A percentile compares a stretch with the other conserved stretches of the same genome.
These are phyloP conservation scores for Rhododendron vialii DNA, from an alignment of 148 eudicot genomes.

Conservation along the genomic window DNA sequence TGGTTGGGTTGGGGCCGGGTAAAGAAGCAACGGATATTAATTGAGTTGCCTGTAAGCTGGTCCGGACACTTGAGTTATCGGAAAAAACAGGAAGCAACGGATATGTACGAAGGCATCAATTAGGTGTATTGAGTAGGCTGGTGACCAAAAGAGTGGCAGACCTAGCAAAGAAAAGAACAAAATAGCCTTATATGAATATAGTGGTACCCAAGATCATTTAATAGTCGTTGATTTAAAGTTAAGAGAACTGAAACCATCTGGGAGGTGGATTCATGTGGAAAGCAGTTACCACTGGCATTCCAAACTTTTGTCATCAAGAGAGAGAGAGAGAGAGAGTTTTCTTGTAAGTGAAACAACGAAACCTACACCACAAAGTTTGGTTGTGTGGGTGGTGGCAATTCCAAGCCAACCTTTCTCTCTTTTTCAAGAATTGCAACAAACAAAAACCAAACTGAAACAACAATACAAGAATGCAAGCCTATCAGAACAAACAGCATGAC, in stretches of 20 bases:
- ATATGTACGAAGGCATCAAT: not conserved
- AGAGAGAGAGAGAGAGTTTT: conserved; percentile 3
- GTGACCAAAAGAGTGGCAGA: conserved; percentile 15
- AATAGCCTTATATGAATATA: not conserved
- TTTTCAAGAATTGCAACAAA: not conserved
- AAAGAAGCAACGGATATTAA: not conserved
- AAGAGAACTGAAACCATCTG: conserved; percentile 4
- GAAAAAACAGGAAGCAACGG: too few relatives aligned
- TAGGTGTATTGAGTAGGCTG: not conserved
- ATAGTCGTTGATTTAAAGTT: not conserved
- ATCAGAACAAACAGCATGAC: not conserved
- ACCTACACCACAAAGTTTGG: conserved; percentile 9
- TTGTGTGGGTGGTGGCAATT: conserved; percentile 15
- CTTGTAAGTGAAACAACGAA: conserved; percentile 25
- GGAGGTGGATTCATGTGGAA: conserved; percentile 18
- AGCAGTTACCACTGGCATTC: conserved; percentile 18
- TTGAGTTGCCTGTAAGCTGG: not conserved
- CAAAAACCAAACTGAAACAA: not conserved
- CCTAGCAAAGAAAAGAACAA: conserved; percentile 16
- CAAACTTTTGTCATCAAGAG: conserved; percentile 6
- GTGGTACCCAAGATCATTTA: not conserved
- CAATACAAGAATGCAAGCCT: not conserved
- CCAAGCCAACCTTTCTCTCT: conserved; percentile 16
- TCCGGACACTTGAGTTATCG: not conserved
- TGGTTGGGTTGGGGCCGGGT: not conserved